Percentiles rank a stretch among this genome's conserved stretches.
These are phyloP conservation scores for Eudorina sp. DNA, from an alignment of 139 green algal genomes.

Conservation along the genomic window DNA sequence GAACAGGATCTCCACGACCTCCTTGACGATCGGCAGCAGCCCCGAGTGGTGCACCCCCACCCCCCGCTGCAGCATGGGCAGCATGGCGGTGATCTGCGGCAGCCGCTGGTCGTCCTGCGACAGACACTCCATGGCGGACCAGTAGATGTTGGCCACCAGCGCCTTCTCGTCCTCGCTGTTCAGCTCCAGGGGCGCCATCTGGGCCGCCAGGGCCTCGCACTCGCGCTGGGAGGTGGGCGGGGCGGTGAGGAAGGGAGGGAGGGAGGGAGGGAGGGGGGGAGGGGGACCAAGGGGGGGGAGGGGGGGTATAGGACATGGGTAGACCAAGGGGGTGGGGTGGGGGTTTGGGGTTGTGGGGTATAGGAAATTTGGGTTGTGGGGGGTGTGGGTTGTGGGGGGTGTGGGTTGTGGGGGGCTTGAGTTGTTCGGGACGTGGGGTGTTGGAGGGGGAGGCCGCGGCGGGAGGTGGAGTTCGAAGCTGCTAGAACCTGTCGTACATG, in stretches of 20 bases:
- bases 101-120: slow-evolving; percentile 76
- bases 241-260: neutral
- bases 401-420: neutral
- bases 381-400: neutral
- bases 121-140: slow-evolving; percentile 69
- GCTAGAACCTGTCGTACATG: too few relatives aligned
- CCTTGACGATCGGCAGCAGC: slow-evolving; percentile 97
- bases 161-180: slow-evolving; percentile 80
- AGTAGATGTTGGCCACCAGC: slow-evolving; percentile 78
- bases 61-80: slow-evolving; percentile 89
- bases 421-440: too few relatives aligned
- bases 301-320: neutral
- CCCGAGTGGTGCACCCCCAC: slow-evolving; percentile 86
- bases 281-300: neutral
- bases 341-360: too few relatives aligned
- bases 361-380: neutral
- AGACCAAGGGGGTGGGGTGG: too few relatives aligned
- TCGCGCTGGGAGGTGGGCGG: slow-evolving; percentile 43
- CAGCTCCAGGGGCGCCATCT: slow-evolving; percentile 70
- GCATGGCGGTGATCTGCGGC: slow-evolving; percentile 70
- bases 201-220: slow-evolving; percentile 79
- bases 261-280: neutral
- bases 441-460: too few relatives aligned
- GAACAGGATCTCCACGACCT: slow-evolving; percentile 93
- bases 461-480: too few relatives aligned